These are phyloP conservation scores for Umbelopsis sp. DNA, from an alignment of 192 early-diverging fungal genomes.

Conservation along the genomic window DNA sequence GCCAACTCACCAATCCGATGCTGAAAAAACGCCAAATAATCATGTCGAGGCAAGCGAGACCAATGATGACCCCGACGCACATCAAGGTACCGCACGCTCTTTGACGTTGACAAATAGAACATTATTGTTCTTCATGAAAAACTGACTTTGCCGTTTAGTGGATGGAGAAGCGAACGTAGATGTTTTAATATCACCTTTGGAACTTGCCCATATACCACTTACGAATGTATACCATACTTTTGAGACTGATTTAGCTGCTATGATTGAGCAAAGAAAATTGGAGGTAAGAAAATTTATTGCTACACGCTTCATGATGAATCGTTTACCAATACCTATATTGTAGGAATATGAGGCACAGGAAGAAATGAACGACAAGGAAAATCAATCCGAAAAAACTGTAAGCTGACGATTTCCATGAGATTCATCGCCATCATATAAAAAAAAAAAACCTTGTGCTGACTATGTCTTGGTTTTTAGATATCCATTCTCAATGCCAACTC, in stretches of 20 bases:
- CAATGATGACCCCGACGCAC: conserved; percentile 34
- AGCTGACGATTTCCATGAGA: conserved; percentile 27
- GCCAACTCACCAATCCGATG: conserved; percentile 32
- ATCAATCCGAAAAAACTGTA: conserved; percentile 47
- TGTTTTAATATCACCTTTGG: conserved; percentile 23
- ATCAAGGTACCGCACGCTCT: background rate
- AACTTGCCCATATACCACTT: conserved; percentile 45
- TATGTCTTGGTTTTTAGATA: conserved; percentile 34
- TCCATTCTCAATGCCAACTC: conserved; percentile 31
- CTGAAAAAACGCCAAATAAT: conserved; percentile 40
- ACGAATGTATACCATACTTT: conserved; percentile 70
- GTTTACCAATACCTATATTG: background rate
- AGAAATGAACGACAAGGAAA: conserved; percentile 32
- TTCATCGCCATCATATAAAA: too few relatives aligned
- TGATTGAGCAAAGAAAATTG: conserved; percentile 54
- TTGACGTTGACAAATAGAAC: background rate
- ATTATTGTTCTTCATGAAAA: conserved; percentile 1
- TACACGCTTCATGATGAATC: background rate
- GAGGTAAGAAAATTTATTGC: conserved; percentile 4
- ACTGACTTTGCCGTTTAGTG: background rate
- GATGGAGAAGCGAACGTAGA: background rate
- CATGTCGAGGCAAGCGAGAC: conserved; percentile 21
- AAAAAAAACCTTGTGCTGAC: conserved; percentile 24
- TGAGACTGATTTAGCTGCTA: conserved; percentile 64
- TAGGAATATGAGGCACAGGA: conserved; percentile 33